Conservation (phyloP, 176 grass and related monocot genomes). For the Cenchrus purpureus region DNA sequence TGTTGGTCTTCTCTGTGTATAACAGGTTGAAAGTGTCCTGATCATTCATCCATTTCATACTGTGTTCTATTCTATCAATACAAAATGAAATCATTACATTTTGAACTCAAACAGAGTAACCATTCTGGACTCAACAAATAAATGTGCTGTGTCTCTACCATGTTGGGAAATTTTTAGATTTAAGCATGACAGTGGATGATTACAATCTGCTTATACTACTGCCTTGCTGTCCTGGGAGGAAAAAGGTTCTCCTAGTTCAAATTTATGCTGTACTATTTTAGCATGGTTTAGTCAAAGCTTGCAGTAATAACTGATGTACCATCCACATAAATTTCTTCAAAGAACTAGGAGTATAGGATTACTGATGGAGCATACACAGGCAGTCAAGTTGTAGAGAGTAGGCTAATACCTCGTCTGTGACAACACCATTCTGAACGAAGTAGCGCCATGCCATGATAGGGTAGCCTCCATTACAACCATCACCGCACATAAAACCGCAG, state of each 20-base stretch:
- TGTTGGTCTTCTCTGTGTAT: background rate
- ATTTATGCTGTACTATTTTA: background rate
- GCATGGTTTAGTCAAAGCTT: background rate
- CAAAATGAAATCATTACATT: background rate
- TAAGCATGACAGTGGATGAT: background rate
- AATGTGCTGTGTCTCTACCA: background rate
- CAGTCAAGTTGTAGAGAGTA: background rate
- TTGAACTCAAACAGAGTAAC: background rate
- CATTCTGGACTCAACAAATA: background rate
- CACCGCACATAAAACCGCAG: constrained; percentile 95
- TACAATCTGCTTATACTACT: background rate
- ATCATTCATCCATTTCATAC: background rate
- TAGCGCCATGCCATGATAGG: constrained; percentile 82
- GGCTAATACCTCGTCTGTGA: constrained; percentile 83
- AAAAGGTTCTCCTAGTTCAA: background rate
- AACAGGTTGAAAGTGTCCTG: constrained; percentile 13
- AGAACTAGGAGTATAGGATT: background rate
- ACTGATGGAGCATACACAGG: constrained; percentile 11
- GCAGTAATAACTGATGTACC: background rate
- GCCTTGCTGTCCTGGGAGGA: background rate
- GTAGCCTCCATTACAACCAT: constrained; percentile 97
- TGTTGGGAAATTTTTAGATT: background rate
- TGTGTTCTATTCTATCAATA: background rate
- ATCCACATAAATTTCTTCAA: background rate
- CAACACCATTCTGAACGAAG: constrained; percentile 85